These are phyloP conservation scores for Chlamydomonas sphaeroides DNA, from an alignment of 139 green algal genomes.

Conservation along the genomic window DNA sequence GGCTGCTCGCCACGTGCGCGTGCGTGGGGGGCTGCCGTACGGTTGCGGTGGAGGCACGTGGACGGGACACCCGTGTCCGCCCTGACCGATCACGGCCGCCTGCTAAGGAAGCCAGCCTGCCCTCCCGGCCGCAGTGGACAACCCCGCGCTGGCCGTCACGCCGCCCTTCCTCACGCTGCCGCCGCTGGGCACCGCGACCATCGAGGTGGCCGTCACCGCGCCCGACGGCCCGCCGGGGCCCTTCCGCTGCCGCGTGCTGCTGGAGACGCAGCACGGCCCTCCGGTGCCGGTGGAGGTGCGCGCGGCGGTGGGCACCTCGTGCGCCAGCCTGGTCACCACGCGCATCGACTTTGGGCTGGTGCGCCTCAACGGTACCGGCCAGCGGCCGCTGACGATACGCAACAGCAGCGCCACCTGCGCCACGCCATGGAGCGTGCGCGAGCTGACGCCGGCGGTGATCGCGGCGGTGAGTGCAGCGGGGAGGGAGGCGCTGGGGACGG, in stretches of 20 bases:
- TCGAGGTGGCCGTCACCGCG: slow-evolving; percentile 14
- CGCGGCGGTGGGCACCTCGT: slow-evolving; percentile 9
- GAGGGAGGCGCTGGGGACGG: too few relatives aligned
- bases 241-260: not conserved
- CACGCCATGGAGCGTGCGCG: slow-evolving; percentile 43
- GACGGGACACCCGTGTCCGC: too few relatives aligned
- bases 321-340: slow-evolving; percentile 28
- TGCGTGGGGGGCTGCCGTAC: too few relatives aligned
- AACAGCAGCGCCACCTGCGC: slow-evolving; percentile 47
- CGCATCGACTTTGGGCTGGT: slow-evolving; percentile 55
- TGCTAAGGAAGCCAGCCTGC: too few relatives aligned
- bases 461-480: slow-evolving; percentile 14
- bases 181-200: not conserved
- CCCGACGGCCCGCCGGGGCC: not conserved
- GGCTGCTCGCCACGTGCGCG: too few relatives aligned
- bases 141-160: not conserved
- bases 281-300: slow-evolving; percentile 24
- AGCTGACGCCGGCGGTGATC: slow-evolving; percentile 28
- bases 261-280: slow-evolving; percentile 2
- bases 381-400: slow-evolving; percentile 36
- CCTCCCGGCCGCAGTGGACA: not conserved
- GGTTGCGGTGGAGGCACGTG: too few relatives aligned
- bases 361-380: slow-evolving; percentile 13
- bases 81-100: too few relatives aligned
- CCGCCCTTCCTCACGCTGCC: not conserved